A percentile compares a stretch with the other conserved stretches of the same genome.
These are phyloP conservation scores for Candida dajiaensis DNA, from an alignment of 805 yeast genomes.

Conservation along the genomic window DNA sequence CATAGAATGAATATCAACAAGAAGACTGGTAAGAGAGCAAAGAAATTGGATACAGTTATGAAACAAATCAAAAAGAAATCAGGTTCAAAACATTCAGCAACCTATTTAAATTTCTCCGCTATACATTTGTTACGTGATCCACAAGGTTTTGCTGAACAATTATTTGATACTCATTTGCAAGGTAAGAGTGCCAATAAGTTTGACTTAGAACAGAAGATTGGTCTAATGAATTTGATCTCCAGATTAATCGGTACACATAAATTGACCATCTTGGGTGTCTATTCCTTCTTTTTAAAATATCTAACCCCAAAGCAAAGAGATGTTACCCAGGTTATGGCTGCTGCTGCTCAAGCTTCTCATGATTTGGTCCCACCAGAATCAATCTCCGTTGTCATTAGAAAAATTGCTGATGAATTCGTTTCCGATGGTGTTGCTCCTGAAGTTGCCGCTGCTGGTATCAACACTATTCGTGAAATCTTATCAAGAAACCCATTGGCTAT, in stretches of 20 bases:
- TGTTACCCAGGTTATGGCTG: conserved; percentile 95
- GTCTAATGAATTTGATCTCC: conserved; percentile 81
- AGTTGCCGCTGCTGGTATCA: conserved; percentile 97
- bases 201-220: conserved; percentile 82
- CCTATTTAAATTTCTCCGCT: conserved; percentile 88
- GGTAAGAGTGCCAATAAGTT: conserved; percentile 65
- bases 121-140: conserved; percentile 93
- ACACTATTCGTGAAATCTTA: conserved; percentile 89
- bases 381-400: conserved; percentile 71
- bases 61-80: conserved; percentile 62
- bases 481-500: conserved; percentile 94
- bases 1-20: conserved; percentile 84
- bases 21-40: conserved; percentile 72
- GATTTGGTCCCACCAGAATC: conserved; percentile 97
- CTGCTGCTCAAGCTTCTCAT: conserved; percentile 94
- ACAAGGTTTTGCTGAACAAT: conserved; percentile 90
- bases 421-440: conserved; percentile 98
- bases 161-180: conserved; percentile 67
- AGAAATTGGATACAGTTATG: conserved; percentile 71
- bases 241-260: conserved; percentile 93
- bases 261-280: conserved; percentile 81
- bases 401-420: conserved; percentile 95
- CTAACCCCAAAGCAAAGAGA: conserved; percentile 91
- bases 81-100: conserved; percentile 48
- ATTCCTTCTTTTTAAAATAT: conserved; percentile 82